Base-by-base conservation (phyloP, 2,329 filamentous ascomycete genomes). In the Fusarium bactridioides region DNA sequence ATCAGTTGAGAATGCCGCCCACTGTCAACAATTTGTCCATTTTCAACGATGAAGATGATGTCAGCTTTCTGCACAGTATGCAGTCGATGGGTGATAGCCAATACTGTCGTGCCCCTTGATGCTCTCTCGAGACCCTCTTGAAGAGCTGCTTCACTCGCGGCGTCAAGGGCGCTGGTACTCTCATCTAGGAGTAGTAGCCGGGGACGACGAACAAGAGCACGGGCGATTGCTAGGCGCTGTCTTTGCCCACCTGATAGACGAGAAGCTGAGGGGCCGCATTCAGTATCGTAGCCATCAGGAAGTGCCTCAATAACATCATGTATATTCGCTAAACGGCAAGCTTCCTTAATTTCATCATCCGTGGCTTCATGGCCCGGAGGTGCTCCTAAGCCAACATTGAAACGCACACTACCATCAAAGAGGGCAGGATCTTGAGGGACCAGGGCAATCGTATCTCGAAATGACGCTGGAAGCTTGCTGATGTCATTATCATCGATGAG, bases 211-310 rank as follows among this genome's bases (percentile, higher is more conserved):
- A 94, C 86, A 7, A 95, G 84, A 1, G 93, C 93, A 18, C 94
- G 86, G 0, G 94, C 93, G 75, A 97, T 95, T 2, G 91, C 90
- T 19, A 97, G 82, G 2, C 93, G 87, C 79, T 97, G 94, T 21
- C 91, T 89, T 79, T 97, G 94, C 0, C 94, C 94, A 3, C 93
- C 93, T 0, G 92, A 94, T 6, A 97, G 80, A 23, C 91, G 87
- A 0, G 91, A 91, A 4, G 92, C 92, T 68, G 92, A 91, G n/a
- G 92, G 91, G 9, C 94, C 87, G 31, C 90, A 84, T 67, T 87
- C 86, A 0, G 91, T 93, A 25, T 91, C 81, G 76, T 93, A 93
- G 2, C 90, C 90, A 15, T 91, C 82, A 0, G 91, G 91, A 23
- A 94, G 81, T 0, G 84, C 80, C 45, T 83, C 80, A 70, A 94